These are phyloP conservation scores for Phaffomyces antillensis DNA, from an alignment of 805 yeast genomes.

Conservation along the genomic window DNA sequence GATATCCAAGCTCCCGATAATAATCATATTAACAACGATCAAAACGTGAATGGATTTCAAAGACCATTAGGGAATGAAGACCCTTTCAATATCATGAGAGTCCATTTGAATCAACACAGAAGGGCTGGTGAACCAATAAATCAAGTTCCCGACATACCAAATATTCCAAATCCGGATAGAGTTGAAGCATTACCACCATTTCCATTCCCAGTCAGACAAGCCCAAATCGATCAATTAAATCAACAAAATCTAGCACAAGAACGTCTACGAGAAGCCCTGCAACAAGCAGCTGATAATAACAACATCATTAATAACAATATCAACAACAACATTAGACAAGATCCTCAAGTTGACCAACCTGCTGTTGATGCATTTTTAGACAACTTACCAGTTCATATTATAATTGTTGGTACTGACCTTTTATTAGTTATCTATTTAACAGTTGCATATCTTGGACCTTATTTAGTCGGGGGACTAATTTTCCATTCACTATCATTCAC, in stretches of 20 bases:
- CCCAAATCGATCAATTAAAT: no score
- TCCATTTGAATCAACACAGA: neutral
- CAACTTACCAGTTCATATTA: slow-evolving; percentile 11
- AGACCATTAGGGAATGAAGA: neutral
- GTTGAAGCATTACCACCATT: slow-evolving; percentile 11
- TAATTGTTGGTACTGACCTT: slow-evolving; percentile 22
- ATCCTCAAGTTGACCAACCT: neutral
- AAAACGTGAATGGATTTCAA: neutral
- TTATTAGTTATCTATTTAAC: slow-evolving; percentile 31
- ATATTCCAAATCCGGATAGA: slow-evolving; percentile 4
- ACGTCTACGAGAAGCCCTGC: neutral
- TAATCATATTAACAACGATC: neutral
- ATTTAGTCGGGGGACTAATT: slow-evolving; percentile 32
- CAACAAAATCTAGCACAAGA: neutral
- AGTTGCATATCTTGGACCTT: slow-evolving; percentile 41
- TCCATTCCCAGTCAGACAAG: slow-evolving; percentile 11
- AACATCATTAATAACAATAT: neutral
- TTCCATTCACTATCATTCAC: slow-evolving; percentile 15
- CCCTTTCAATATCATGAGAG: neutral
- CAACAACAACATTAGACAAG: neutral
- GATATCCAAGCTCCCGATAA: slow-evolving; percentile 2
- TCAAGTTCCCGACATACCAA: slow-evolving; percentile 10
- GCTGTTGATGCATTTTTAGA: slow-evolving; percentile 4
- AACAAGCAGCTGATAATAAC: neutral
- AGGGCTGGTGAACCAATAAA: neutral